Base-by-base conservation (phyloP, 2,329 filamentous ascomycete species). In the Botrytis paeoniae region DNA sequence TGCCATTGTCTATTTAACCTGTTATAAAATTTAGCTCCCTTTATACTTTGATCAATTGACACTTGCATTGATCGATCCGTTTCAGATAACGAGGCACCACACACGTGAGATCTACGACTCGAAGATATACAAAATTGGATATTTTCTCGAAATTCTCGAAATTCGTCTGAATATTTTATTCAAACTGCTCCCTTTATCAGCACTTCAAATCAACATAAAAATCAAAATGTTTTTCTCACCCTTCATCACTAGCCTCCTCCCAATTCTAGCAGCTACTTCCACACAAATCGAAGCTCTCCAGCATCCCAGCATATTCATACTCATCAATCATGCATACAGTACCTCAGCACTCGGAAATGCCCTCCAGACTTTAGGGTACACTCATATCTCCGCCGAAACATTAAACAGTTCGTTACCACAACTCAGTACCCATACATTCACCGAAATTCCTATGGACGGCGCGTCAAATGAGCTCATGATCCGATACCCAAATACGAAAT, bases 171-270 rank as follows among this genome's bases (percentile, higher is more conserved):
- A 41, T 32, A 57, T 32, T 25, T 32, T 1, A 25, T 41, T 41
- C 37, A 57, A 22, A 16, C n/a, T 4, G 1, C 2, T 9, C 8
- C n/a, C 22, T 54, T 51, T 32, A 22, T 29, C 37, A 32, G 2
- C 35, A 54, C 5, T 54, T 41, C 25, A 20, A 22, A 3, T 22
- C 14, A 1, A 54, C 18, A 6, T 18, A 22, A 68, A 22, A 41
- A 39, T 14, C 10, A 6, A 71, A 29, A 72, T 72, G 70, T 72
- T 72, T 64, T 72, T 72, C 54, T 45, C 70, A 51, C 39, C 70
- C 39, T 72, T 68, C 18, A 72, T 72, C 48, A 68, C 62, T 10
- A 39, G 48, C 4, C 63, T 72, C 32, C 70, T 72, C 25, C 70
- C 70, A 43, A 60, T 72, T 39, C 29, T 72, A 35, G 39, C 70